Evolutionary conservation across 768 basidiomycete genomes (phyloP).

Genomic region (Termitomyces sp.): DNA sequence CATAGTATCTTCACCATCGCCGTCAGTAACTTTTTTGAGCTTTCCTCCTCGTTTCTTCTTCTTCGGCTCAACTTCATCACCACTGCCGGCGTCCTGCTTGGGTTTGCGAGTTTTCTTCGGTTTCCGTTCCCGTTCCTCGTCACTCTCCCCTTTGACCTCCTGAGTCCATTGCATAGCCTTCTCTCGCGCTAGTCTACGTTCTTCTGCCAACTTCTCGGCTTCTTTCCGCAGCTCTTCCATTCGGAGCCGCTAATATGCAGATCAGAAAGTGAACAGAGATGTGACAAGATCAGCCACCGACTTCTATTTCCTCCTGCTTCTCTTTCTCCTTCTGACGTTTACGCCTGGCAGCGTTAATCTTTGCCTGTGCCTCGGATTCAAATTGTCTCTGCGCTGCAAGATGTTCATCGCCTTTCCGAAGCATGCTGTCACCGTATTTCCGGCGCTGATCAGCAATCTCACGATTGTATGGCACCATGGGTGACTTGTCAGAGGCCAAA

Average conservation of each 20-base stretch:
- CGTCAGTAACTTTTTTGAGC: conserved; percentile 51
- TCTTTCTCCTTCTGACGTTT: conserved; percentile 78
- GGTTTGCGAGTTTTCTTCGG: conserved; percentile 50
- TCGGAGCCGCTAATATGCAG: conserved; percentile 42
- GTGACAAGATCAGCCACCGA: conserved; percentile 24
- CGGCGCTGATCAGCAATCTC: conserved; percentile 88
- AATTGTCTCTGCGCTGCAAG: conserved; percentile 62
- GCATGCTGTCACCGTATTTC: conserved; percentile 84
- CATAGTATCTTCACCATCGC: conserved; percentile 56
- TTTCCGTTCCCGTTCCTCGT: conserved; percentile 74
- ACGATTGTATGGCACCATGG: conserved; percentile 71
- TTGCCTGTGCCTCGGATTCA: conserved; percentile 67
- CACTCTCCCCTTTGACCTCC: conserved; percentile 63
- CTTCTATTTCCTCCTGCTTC: conserved; percentile 60
- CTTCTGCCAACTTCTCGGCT: conserved; percentile 76
- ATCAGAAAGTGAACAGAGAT: not conserved
- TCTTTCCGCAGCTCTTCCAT: conserved; percentile 62
- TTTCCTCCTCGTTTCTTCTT: conserved; percentile 66
- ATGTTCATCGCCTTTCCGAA: conserved; percentile 79
- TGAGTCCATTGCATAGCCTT: conserved; percentile 76
- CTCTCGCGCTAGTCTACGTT: conserved; percentile 70
- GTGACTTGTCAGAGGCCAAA: conserved; percentile 67
- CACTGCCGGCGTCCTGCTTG: conserved; percentile 44
- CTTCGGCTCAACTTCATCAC: conserved; percentile 62
- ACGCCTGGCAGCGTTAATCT: conserved; percentile 71